phyloP scores from a whole-genome alignment of 2,329 filamentous ascomycete genomes.

The Aspergillus uvarum region DNA sequence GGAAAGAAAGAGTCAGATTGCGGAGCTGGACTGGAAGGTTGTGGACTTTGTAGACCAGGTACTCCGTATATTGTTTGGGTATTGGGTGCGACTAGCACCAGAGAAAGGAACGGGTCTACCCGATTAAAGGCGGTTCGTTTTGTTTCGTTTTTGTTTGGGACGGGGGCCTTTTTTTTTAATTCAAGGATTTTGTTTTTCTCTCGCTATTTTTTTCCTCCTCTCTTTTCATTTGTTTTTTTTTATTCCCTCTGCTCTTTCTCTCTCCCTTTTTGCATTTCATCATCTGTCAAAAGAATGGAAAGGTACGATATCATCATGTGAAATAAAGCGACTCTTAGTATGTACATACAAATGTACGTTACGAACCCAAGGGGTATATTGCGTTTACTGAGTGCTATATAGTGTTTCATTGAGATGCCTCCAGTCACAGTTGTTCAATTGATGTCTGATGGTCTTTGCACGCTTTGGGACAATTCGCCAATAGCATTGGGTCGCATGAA shows the following conservation, averaged over 20 bases:
- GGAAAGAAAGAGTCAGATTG: constrained; percentile 16
- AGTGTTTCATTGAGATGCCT: background rate
- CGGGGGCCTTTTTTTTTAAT: background rate
- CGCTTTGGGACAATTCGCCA: background rate
- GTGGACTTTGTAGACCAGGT: constrained; percentile 21
- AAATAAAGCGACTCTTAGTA: no score
- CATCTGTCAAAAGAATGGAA: background rate
- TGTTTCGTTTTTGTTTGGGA: constrained; percentile 1
- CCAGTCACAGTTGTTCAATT: background rate
- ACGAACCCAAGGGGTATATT: no score
- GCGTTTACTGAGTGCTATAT: background rate
- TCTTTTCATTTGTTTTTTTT: constrained; percentile 2
- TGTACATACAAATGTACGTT: no score
- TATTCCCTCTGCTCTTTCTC: background rate
- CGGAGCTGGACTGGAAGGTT: constrained; percentile 21
- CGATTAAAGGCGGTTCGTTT: constrained; percentile 12
- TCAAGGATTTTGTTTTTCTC: background rate
- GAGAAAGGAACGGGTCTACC: constrained; percentile 21
- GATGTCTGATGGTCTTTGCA: background rate
- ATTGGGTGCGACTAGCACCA: constrained; percentile 13
- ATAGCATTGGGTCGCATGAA: background rate
- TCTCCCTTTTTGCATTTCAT: background rate
- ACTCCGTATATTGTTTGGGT: constrained; percentile 13
- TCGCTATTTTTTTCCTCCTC: constrained; percentile 2
- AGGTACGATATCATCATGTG: background rate